phyloP scores from a whole-genome alignment of 2,329 filamentous ascomycete species.

The Sporothrix schenckii region DNA sequence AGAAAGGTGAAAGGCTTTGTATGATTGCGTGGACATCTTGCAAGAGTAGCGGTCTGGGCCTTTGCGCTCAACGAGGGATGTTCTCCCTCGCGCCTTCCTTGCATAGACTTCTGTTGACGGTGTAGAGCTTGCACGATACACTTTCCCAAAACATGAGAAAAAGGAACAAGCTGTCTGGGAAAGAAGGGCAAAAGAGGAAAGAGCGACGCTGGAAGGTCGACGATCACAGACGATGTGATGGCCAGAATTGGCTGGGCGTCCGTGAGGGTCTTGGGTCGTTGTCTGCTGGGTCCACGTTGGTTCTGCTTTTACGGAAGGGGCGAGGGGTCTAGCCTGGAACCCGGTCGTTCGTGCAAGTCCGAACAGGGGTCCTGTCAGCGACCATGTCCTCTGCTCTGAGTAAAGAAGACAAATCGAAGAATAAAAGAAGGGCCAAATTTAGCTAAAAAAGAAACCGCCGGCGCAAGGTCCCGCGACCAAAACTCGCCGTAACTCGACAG shows the following conservation, averaged over 20 bases:
- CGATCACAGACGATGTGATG: conserved; percentile 9
- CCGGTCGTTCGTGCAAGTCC: conserved; percentile 10
- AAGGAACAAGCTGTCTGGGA: background rate
- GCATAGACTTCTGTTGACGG: too few relatives aligned
- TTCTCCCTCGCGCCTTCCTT: background rate
- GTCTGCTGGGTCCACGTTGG: background rate
- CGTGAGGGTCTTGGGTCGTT: background rate
- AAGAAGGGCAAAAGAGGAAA: conserved; percentile 8
- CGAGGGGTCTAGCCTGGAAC: background rate
- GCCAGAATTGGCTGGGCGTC: conserved; percentile 17
- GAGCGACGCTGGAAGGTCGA: background rate
- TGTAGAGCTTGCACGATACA: background rate
- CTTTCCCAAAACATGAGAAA: conserved; percentile 11
- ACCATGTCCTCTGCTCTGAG: background rate
- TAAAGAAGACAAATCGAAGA: conserved; percentile 14
- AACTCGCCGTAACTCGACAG: conserved; percentile 23
- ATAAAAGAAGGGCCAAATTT: conserved; percentile 7
- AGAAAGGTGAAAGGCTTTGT: background rate
- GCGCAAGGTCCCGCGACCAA: background rate
- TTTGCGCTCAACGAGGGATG: background rate
- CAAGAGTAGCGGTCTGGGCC: background rate
- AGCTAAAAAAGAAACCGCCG: background rate
- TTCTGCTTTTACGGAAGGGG: background rate
- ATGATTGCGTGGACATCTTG: background rate
- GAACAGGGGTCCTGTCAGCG: conserved; percentile 7